Percentiles rank a stretch among this genome's conserved stretches.
Evolutionary conservation across 164 flowering plant genomes (phyloP).

Genomic region (Buxus sempervirens): DNA sequence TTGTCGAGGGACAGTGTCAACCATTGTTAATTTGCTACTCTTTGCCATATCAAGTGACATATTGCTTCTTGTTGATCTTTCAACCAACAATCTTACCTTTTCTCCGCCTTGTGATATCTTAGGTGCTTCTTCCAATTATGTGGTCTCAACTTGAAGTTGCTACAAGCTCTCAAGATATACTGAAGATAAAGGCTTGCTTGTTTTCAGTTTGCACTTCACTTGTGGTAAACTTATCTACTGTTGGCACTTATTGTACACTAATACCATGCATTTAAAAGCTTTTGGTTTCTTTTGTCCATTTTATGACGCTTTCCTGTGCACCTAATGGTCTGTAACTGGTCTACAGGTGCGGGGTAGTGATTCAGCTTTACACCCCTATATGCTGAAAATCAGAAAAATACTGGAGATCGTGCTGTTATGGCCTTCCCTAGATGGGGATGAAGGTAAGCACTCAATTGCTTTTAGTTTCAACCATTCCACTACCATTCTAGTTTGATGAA

Average conservation of each 20-base stretch:
- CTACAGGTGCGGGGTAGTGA: conserved; percentile 52
- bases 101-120: conserved; percentile 14
- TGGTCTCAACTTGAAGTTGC: conserved; percentile 45
- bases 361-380: conserved; percentile 35
- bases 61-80: neutral
- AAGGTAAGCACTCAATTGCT: conserved; percentile 38
- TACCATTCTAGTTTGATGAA: conserved; percentile 6
- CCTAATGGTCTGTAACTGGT: conserved; percentile 7
- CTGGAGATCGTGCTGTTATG: conserved; percentile 51
- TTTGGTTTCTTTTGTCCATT: neutral
- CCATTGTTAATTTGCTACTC: neutral
- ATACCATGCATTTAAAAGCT: neutral
- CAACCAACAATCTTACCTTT: neutral
- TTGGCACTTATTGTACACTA: neutral
- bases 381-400: conserved; percentile 40
- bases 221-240: conserved; percentile 41
- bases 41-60: neutral
- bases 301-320: neutral
- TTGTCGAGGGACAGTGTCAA: neutral
- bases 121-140: conserved; percentile 68
- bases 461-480: neutral
- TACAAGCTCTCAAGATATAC: conserved; percentile 32
- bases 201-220: conserved; percentile 84
- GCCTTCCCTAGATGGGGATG: conserved; percentile 62
- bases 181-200: conserved; percentile 66